phyloP scores from a whole-genome alignment of 129 eudicot genomes.

The Apium graveolens region DNA sequence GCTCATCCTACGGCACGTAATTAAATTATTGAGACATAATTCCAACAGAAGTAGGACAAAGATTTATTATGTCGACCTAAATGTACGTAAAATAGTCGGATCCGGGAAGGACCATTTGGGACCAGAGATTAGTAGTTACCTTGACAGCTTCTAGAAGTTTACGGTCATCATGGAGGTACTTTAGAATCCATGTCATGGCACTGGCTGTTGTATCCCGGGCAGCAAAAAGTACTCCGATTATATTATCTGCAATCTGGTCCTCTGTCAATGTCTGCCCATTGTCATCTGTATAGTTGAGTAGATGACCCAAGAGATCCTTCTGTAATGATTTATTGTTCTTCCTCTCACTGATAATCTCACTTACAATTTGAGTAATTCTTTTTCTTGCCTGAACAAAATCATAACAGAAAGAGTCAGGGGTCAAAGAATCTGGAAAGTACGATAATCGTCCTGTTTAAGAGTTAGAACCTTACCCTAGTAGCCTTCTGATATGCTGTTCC shows the following conservation, averaged over 20 bases:
- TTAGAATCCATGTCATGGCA: constrained; percentile 75
- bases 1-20: neutral
- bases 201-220: constrained; percentile 90
- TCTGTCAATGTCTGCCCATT: constrained; percentile 41
- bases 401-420: neutral
- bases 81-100: neutral
- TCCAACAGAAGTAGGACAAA: no score
- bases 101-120: neutral
- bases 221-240: constrained; percentile 82
- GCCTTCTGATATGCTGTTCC: constrained; percentile 69
- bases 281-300: constrained; percentile 56
- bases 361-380: constrained; percentile 41
- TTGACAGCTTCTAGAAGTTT: constrained; percentile 51
- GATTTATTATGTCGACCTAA: neutral
- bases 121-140: constrained; percentile 21
- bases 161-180: constrained; percentile 55
- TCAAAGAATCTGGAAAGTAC: neutral
- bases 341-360: constrained; percentile 44
- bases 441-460: neutral
- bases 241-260: constrained; percentile 69
- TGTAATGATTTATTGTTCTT: constrained; percentile 32
- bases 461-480: constrained; percentile 42
- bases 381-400: constrained; percentile 51
- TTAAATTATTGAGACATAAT: neutral
- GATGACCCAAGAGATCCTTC: constrained; percentile 46